Base-by-base conservation (phyloP, 805 yeast species). In the Teunomyces cretensis region DNA sequence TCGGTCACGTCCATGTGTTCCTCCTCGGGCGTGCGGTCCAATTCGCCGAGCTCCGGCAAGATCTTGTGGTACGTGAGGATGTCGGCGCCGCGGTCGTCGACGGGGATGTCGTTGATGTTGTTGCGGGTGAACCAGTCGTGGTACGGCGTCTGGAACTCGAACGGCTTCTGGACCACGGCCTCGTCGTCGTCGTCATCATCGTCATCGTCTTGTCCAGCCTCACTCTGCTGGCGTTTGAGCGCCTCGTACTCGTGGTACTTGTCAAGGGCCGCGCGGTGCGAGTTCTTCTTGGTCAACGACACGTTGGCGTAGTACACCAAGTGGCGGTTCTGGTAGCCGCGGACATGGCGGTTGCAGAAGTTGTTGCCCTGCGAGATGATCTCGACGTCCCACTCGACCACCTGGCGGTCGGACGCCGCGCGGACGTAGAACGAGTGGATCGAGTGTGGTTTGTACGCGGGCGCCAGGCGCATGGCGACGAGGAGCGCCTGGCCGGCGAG, bases 361-460 rank as follows among this genome's bases (percentile, higher is more conserved):
- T 51, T 68, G 19, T 60, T 66, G 1, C 76, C 76, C 44, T 61
- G 61, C 42, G 68, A 62, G 6, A 63, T 57, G 14, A 48, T 51
- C 11, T 65, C 66, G 9, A 65, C 65, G 31, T 58, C 51, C 74
- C 74, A 70, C 12, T 46, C 53, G 17, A 65, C 44, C 2, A 53
- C 53, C 9, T 8, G 30, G 12, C 44, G 30, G 24, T 51, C 56
- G 6, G 33, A 24, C 14, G 51, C 56, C 9, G 61, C 51, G 47
- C 57, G 52, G 36, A 67, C 55, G 46, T 67, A 60, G 44, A 54
- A 59, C 11, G 73, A 58, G 51, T 67, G 67, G 44, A 67, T 51
- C 16, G 74, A 62, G 47, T 68, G 69, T 1, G 74, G 74, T 19
- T 51, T 51, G 45, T 61, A 68, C 1, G 64, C 72, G 6, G 64